phyloP scores from a whole-genome alignment of 441 rosid species.

The Isatis lusitanica region DNA sequence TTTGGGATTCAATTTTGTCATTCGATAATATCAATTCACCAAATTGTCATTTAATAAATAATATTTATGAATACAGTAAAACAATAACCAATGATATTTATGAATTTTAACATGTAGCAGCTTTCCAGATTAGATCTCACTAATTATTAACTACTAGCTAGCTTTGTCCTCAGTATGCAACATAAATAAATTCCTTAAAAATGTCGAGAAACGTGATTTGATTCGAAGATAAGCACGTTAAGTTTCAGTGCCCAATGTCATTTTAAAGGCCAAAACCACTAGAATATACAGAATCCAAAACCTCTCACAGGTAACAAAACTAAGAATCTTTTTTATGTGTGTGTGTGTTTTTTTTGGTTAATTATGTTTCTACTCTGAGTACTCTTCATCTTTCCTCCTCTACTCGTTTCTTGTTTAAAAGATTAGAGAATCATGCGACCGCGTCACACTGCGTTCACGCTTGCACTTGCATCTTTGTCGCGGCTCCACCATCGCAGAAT shows the following conservation, averaged over 20 bases:
- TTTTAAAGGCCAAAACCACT: background rate
- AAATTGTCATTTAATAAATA: background rate
- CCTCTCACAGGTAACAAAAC: background rate
- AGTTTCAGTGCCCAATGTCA: background rate
- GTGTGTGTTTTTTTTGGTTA: background rate
- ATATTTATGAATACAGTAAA: no score
- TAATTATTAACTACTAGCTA: background rate
- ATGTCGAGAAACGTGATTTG: background rate
- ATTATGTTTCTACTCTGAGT: background rate
- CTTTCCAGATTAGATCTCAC: background rate
- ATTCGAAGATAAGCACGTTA: conserved; percentile 9
- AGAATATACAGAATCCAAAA: background rate
- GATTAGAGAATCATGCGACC: conserved; percentile 6
- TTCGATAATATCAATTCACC: background rate
- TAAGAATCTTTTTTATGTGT: background rate
- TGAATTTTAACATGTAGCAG: background rate
- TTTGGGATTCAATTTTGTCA: background rate
- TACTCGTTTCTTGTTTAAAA: background rate
- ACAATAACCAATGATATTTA: background rate
- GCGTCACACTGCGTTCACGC: background rate
- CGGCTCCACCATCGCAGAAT: background rate
- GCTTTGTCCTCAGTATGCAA: background rate
- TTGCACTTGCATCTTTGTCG: background rate
- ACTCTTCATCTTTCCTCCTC: background rate
- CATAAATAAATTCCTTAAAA: background rate